Evolutionary conservation across 1,284 basidiomycete species (phyloP).

Genomic region (Trichosporon faecale): DNA sequence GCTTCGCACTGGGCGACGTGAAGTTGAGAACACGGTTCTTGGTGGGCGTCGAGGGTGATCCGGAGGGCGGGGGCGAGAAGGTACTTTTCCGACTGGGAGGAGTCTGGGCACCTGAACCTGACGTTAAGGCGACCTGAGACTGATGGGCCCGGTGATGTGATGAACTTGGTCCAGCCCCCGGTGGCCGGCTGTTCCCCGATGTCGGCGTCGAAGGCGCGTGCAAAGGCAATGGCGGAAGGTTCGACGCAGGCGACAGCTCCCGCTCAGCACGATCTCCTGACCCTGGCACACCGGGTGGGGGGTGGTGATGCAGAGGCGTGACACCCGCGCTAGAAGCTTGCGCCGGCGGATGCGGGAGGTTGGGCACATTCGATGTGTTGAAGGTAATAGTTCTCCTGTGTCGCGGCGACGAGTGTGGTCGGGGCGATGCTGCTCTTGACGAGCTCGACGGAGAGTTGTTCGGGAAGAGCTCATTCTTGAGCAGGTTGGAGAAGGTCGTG

Average conservation of each 20-base stretch:
- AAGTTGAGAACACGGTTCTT: conserved; percentile 57
- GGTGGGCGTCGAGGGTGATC: conserved; percentile 50
- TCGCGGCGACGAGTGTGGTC: conserved; percentile 27
- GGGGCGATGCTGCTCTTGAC: conserved; percentile 23
- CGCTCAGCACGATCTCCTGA: conserved; percentile 34
- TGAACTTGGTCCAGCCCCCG: conserved; percentile 42
- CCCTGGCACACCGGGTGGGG: conserved; percentile 37
- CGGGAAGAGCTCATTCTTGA: conserved; percentile 57
- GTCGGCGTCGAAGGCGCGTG: conserved; percentile 49
- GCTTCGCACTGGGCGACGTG: conserved; percentile 47
- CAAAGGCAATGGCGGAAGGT: conserved; percentile 45
- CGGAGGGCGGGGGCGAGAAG: conserved; percentile 41
- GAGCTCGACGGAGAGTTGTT: conserved; percentile 29
- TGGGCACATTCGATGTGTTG: conserved; percentile 36
- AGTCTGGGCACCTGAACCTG: conserved; percentile 24
- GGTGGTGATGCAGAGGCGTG: conserved; percentile 47
- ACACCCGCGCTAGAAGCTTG: conserved; percentile 40
- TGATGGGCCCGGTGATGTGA: conserved; percentile 47
- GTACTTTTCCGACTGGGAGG: conserved; percentile 38
- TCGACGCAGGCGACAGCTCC: conserved; percentile 43
- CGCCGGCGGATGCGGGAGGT: conserved; percentile 17
- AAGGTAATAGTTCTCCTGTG: conserved; percentile 40
- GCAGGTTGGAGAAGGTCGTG: conserved; percentile 56
- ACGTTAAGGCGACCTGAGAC: conserved; percentile 44
- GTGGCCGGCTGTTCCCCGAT: conserved; percentile 41